Evolutionary conservation across 2,329 filamentous ascomycete genomes (phyloP).

Genomic region (Xylaria polymorpha): DNA sequence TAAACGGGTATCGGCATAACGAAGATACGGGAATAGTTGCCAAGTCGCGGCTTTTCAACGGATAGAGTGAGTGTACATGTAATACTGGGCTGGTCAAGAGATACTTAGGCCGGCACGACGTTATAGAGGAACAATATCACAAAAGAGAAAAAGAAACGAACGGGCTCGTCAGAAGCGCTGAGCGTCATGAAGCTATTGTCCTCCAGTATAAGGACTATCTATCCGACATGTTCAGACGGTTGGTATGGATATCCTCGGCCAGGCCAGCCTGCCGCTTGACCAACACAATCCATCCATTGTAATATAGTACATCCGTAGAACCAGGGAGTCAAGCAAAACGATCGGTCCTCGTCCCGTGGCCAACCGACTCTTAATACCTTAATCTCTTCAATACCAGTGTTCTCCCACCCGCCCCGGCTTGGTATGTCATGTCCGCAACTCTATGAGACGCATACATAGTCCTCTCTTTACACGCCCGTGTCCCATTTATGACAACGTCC

Average conservation of each 20-base stretch:
- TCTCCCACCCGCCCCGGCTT: background rate
- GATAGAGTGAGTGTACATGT: background rate
- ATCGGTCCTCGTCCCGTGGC: background rate
- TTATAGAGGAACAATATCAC: background rate
- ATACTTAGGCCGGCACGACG: background rate
- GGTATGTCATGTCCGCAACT: conserved; percentile 13
- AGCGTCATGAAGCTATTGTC: conserved; percentile 10
- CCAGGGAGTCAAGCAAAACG: conserved; percentile 16
- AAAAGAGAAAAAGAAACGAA: background rate
- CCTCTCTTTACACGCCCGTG: conserved; percentile 25
- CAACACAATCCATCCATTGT: conserved; percentile 28
- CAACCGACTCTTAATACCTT: conserved; percentile 4
- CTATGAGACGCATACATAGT: conserved; percentile 14
- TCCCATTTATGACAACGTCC: conserved; percentile 21
- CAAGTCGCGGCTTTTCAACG: background rate
- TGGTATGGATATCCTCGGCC: conserved; percentile 7
- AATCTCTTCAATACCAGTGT: background rate
- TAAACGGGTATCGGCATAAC: background rate
- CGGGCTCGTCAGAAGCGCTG: background rate
- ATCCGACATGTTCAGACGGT: conserved; percentile 11
- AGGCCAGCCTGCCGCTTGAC: background rate
- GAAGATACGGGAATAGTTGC: background rate
- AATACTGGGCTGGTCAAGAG: background rate
- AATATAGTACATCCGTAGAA: conserved; percentile 41
- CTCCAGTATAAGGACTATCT: conserved; percentile 24